A percentile compares a stretch with the other conserved stretches of the same genome.
Evolutionary conservation across 208 protist species (phyloP).

Genomic region (Phytomonas serpens): DNA sequence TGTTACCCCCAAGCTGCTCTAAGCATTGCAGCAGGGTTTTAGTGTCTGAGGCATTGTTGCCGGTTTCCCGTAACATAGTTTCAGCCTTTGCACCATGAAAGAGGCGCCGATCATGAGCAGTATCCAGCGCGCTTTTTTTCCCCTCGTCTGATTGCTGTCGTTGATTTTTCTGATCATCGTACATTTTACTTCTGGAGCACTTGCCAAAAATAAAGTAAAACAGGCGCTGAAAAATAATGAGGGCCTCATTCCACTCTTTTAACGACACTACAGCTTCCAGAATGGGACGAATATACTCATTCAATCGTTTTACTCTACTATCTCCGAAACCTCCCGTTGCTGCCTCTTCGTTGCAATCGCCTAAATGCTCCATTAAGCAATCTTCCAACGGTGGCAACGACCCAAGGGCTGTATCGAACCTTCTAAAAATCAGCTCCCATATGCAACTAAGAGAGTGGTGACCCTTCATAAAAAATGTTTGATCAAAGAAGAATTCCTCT

Average conservation of each 20-base stretch:
- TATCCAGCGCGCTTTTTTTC: neutral
- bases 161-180: neutral
- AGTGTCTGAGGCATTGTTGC: neutral
- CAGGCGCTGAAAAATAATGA: neutral
- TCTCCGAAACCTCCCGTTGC: neutral
- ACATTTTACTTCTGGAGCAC: neutral
- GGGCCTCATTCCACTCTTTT: neutral
- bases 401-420: neutral
- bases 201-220: constrained; percentile 1
- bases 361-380: neutral
- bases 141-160: neutral
- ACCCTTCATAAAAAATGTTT: neutral
- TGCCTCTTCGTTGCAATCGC: neutral
- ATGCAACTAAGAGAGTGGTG: neutral
- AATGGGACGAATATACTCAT: neutral
- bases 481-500: neutral
- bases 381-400: neutral
- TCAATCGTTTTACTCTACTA: neutral
- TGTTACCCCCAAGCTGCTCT: neutral
- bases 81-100: neutral
- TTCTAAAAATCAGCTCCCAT: neutral
- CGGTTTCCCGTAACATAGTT: neutral
- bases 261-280: neutral
- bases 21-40: neutral
- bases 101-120: neutral